phyloP scores from a whole-genome alignment of 192 early-diverging fungal species.

The Powellomyces hirtus region DNA sequence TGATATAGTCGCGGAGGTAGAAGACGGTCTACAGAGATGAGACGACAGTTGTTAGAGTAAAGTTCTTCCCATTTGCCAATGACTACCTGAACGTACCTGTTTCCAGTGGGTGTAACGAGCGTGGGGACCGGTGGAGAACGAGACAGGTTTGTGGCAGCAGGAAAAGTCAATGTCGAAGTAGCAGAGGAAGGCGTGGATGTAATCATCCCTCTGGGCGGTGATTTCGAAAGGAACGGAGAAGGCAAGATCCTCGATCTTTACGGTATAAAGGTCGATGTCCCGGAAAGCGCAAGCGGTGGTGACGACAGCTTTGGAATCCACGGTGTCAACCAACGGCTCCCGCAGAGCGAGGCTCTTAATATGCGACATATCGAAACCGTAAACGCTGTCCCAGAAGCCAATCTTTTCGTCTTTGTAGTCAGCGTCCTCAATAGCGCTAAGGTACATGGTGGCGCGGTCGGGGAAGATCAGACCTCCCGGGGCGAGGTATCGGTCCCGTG shows the following conservation, averaged over 20 bases:
- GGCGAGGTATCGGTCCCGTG: conserved; percentile 88
- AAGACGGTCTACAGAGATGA: conserved; percentile 74
- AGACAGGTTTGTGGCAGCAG: conserved; percentile 82
- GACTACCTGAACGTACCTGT: conserved; percentile 65
- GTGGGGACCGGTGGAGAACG: conserved; percentile 76
- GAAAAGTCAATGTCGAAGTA: conserved; percentile 98
- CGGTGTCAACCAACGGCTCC: conserved; percentile 95
- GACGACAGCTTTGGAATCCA: conserved; percentile 81
- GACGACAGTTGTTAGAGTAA: no score
- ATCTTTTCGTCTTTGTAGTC: conserved; percentile 92
- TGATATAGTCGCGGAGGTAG: conserved; percentile 75
- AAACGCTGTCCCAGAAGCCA: conserved; percentile 91
- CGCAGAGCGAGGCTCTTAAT: conserved; percentile 84
- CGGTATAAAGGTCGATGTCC: conserved; percentile 80
- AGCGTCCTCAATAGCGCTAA: conserved; percentile 91
- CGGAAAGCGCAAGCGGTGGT: conserved; percentile 77
- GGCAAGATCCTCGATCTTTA: conserved; percentile 81
- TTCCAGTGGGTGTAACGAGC: conserved; percentile 98
- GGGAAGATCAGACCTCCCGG: conserved; percentile 90
- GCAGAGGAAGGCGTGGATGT: conserved; percentile 86
- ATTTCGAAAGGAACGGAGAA: conserved; percentile 85
- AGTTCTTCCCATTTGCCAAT: no score
- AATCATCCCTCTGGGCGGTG: conserved; percentile 74
- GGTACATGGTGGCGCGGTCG: conserved; percentile 80
- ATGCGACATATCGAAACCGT: conserved; percentile 95